Conservation (phyloP, 139 green algal species). For the Picochlorum sp. region DNA sequence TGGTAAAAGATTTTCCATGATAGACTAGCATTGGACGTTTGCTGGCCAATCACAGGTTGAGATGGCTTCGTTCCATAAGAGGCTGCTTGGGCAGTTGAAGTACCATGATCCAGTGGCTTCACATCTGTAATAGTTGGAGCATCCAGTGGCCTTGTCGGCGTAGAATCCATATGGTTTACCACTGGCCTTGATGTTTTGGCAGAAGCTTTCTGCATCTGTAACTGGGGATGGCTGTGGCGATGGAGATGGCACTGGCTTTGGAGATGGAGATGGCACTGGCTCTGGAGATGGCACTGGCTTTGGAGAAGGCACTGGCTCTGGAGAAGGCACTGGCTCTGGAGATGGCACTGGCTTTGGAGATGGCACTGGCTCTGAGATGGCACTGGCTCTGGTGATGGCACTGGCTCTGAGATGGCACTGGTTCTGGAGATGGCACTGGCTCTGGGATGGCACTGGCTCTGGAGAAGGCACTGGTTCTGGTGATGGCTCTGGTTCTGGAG, state of each 20-base stretch:
- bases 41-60: slow-evolving; percentile 13
- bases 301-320: background rate
- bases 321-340: background rate
- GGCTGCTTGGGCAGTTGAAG: background rate
- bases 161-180: slow-evolving; percentile 10
- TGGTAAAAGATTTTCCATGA: background rate
- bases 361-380: slow-evolving; percentile 2
- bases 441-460: background rate
- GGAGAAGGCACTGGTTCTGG: background rate
- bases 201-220: background rate
- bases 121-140: slow-evolving; percentile 9
- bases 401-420: background rate
- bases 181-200: background rate
- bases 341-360: background rate
- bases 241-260: background rate
- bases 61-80: slow-evolving; percentile 13
- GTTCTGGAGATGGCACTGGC: background rate
- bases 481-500: background rate
- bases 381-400: background rate
- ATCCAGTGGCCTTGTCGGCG: slow-evolving; percentile 7
- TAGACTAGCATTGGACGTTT: slow-evolving; percentile 11
- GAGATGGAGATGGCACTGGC: slow-evolving; percentile 3
- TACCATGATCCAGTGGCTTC: slow-evolving; percentile 6
- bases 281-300: background rate
- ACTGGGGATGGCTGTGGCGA: background rate